These are phyloP conservation scores for Blastomyces percursus DNA, from an alignment of 2,329 filamentous ascomycete genomes.

Conservation along the genomic window DNA sequence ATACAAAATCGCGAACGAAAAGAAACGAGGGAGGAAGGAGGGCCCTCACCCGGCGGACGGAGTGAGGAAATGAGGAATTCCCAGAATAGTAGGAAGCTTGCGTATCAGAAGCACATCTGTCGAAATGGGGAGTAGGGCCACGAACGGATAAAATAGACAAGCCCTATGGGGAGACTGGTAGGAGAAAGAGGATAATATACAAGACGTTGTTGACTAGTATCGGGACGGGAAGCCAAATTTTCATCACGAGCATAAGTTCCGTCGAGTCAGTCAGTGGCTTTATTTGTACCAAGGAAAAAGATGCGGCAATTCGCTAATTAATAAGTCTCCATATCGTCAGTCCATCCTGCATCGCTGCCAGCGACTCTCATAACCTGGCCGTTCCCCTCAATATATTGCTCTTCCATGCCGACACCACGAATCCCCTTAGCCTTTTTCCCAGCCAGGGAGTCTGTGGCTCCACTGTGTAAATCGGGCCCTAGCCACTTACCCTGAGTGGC, in stretches of 20 bases:
- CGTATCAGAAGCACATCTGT: not conserved
- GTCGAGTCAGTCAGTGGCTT: not conserved
- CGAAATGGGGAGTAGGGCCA: no score
- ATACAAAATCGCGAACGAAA: not conserved
- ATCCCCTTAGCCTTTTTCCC: constrained; percentile 39
- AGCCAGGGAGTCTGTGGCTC: constrained; percentile 19
- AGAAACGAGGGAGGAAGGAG: not conserved
- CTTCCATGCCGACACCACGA: constrained; percentile 36
- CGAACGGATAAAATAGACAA: not conserved
- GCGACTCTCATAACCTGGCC: constrained; percentile 36
- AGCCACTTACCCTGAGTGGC: constrained; percentile 57
- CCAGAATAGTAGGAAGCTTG: not conserved
- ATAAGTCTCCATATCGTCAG: constrained; percentile 40
- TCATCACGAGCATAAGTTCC: not conserved
- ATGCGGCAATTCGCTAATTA: constrained; percentile 18
- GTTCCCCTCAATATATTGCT: constrained; percentile 31
- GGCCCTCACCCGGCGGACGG: not conserved
- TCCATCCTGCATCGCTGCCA: constrained; percentile 45
- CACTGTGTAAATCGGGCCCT: constrained; percentile 29
- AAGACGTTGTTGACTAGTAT: not conserved
- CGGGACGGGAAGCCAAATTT: not conserved
- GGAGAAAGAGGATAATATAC: not conserved
- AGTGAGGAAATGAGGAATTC: not conserved
- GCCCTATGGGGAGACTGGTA: not conserved
- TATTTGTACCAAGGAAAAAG: not conserved